Percentiles rank a stretch among this genome's conserved stretches.
phyloP scores from a whole-genome alignment of 148 eudicot genomes.

The Diospyros kaki region DNA sequence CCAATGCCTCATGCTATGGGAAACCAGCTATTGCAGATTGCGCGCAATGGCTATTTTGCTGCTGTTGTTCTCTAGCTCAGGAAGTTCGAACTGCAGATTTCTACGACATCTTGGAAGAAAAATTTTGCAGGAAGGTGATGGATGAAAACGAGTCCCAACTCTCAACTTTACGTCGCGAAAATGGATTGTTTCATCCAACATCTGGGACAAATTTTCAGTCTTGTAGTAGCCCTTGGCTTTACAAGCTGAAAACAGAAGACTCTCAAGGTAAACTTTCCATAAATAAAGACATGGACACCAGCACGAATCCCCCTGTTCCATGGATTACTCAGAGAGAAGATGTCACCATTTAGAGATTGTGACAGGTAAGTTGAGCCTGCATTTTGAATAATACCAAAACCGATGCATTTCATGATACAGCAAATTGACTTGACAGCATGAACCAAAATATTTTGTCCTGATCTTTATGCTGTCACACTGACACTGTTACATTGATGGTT shows the following conservation, averaged over 20 bases:
- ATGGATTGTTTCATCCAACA: constrained; percentile 18
- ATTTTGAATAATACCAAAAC: background rate
- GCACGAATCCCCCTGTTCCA: constrained; percentile 32
- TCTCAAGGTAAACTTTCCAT: constrained; percentile 13
- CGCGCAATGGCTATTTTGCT: constrained; percentile 69
- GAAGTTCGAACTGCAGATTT: constrained; percentile 71
- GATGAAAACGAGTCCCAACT: constrained; percentile 21
- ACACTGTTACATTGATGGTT: background rate
- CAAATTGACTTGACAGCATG: background rate
- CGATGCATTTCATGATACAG: background rate
- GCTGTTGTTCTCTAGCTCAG: constrained; percentile 92
- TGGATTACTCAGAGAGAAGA: constrained; percentile 23
- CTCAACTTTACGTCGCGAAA: constrained; percentile 35
- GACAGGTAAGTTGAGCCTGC: background rate
- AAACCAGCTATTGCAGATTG: constrained; percentile 62
- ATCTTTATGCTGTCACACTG: background rate
- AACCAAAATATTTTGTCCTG: background rate
- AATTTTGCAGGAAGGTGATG: constrained; percentile 35
- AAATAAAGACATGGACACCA: constrained; percentile 2
- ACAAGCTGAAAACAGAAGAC: constrained; percentile 11
- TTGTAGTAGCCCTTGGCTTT: constrained; percentile 23
- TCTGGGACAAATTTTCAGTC: constrained; percentile 34
- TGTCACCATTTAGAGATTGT: background rate
- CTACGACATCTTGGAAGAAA: constrained; percentile 63
- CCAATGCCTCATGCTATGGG: constrained; percentile 45